Conservation (phyloP, 1,284 basidiomycete species). For the Apiotrichum porosum region DNA sequence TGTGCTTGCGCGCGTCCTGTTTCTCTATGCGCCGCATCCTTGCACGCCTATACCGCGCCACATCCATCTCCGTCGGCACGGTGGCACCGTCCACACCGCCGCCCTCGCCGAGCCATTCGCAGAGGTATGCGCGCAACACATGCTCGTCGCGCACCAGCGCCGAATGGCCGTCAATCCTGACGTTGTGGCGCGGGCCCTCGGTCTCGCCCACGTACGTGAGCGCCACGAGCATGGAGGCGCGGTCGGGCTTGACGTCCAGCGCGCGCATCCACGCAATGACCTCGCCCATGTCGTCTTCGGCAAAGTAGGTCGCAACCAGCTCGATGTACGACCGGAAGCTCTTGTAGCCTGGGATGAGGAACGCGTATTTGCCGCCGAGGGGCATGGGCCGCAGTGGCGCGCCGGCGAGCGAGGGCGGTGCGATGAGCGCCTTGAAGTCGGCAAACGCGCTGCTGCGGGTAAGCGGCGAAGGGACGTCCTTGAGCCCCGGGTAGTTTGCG, state of each 20-base stretch:
- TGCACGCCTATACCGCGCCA: constrained; percentile 24
- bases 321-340: constrained; percentile 62
- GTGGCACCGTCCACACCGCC: constrained; percentile 5
- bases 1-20: too few relatives aligned
- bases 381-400: not conserved
- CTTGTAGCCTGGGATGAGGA: constrained; percentile 54
- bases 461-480: constrained; percentile 28
- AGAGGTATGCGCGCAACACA: constrained; percentile 59
- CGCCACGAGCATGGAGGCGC: constrained; percentile 58
- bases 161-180: constrained; percentile 49
- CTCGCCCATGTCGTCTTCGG: constrained; percentile 47
- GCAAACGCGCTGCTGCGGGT: constrained; percentile 2
- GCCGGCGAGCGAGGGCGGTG: not conserved
- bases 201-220: constrained; percentile 68
- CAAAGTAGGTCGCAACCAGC: constrained; percentile 57
- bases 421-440: not conserved
- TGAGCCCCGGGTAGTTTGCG: constrained; percentile 35
- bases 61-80: constrained; percentile 53
- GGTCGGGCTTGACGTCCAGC: constrained; percentile 56
- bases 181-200: constrained; percentile 57
- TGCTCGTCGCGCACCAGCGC: constrained; percentile 50
- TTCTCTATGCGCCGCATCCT: too few relatives aligned
- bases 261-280: constrained; percentile 71
- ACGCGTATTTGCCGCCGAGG: constrained; percentile 31
- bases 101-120: constrained; percentile 60